phyloP scores from a whole-genome alignment of 768 basidiomycete species.

The Heimioporus sp. region DNA sequence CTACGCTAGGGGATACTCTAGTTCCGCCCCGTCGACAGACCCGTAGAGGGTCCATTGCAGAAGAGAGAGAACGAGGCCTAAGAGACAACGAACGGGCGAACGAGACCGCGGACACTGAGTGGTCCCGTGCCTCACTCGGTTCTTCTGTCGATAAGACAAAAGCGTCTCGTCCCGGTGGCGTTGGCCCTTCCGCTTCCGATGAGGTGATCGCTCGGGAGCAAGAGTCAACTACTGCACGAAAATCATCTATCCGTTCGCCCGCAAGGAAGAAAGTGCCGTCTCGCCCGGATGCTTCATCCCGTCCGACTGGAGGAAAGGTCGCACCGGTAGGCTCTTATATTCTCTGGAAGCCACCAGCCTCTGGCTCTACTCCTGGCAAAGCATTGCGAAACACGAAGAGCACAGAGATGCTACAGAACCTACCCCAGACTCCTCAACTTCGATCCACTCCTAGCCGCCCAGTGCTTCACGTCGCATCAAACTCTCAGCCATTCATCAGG shows the following conservation, averaged over 20 bases:
- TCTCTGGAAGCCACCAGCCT: conserved; percentile 25
- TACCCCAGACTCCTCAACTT: conserved; percentile 19
- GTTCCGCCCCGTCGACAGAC: conserved; percentile 22
- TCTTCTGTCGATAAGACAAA: conserved; percentile 17
- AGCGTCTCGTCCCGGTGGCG: conserved; percentile 12
- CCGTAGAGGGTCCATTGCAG: conserved; percentile 28
- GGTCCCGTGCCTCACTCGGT: conserved; percentile 13
- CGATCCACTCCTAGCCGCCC: conserved; percentile 30
- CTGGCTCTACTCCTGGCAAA: conserved; percentile 33
- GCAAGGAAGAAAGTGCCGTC: conserved; percentile 19
- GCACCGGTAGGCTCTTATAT: conserved; percentile 22
- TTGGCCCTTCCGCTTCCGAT: conserved; percentile 20
- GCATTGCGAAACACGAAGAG: conserved; percentile 28
- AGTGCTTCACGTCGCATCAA: conserved; percentile 22
- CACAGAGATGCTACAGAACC: conserved; percentile 26
- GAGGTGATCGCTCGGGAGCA: conserved; percentile 18
- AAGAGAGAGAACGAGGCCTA: conserved; percentile 20
- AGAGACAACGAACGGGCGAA: conserved; percentile 25
- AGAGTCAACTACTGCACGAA: conserved; percentile 13
- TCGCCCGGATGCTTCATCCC: conserved; percentile 18
- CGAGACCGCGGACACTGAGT: conserved; percentile 19
- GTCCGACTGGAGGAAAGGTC: conserved; percentile 20
- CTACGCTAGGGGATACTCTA: conserved; percentile 32
- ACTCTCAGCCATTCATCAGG: conserved; percentile 13
- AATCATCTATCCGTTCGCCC: conserved; percentile 13